Conservation (phyloP, 768 basidiomycete species). For the Amanita subjunquillea region DNA sequence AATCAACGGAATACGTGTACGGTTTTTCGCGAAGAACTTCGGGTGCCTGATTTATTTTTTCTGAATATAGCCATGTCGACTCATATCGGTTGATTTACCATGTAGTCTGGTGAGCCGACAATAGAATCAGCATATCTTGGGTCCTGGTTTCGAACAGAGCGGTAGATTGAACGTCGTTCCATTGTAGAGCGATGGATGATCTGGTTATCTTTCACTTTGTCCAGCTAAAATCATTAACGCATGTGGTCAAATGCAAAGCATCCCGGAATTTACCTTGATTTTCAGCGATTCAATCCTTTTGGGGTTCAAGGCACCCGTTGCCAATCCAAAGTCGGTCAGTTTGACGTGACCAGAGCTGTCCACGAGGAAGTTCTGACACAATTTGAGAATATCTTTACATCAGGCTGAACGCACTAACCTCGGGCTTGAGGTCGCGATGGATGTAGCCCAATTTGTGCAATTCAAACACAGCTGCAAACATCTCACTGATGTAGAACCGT, state of each 20-base stretch:
- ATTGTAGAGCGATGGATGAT: conserved; percentile 85
- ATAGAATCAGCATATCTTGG: conserved; percentile 94
- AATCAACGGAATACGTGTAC: conserved; percentile 94
- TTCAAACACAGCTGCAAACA: conserved; percentile 92
- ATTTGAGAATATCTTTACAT: neutral
- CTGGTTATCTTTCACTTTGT: conserved; percentile 92
- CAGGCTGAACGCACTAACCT: conserved; percentile 36
- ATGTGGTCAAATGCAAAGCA: neutral
- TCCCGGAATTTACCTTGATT: conserved; percentile 55
- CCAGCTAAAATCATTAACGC: conserved; percentile 46
- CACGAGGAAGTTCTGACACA: conserved; percentile 83
- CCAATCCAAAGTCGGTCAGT: conserved; percentile 94
- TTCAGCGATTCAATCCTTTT: conserved; percentile 90
- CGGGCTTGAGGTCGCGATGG: conserved; percentile 95
- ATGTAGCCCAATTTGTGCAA: conserved; percentile 97
- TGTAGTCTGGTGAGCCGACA: conserved; percentile 97
- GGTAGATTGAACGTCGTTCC: conserved; percentile 91
- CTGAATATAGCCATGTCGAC: neutral
- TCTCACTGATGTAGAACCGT: conserved; percentile 93
- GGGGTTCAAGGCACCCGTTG: conserved; percentile 93
- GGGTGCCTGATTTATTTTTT: conserved; percentile 38
- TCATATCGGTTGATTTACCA: conserved; percentile 38
- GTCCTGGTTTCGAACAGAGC: conserved; percentile 82
- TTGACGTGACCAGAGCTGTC: conserved; percentile 96
- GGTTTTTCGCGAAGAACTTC: conserved; percentile 91